phyloP scores from a whole-genome alignment of 2,329 filamentous ascomycete genomes.

The Aulographum hederae region DNA sequence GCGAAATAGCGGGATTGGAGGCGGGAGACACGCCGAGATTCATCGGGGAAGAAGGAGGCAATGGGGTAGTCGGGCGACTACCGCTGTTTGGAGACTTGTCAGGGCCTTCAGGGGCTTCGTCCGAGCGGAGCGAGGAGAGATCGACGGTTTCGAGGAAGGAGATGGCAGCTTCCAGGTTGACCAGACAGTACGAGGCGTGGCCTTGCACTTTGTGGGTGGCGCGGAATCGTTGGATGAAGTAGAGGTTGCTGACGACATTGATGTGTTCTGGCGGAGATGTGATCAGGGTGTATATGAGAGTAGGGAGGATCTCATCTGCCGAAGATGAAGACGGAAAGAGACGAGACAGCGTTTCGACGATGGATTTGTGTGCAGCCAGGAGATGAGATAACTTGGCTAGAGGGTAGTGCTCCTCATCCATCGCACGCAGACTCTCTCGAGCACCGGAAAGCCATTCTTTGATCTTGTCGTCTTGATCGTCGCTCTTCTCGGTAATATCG shows the following conservation, averaged over 20 bases:
- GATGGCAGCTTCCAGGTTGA: slow-evolving; percentile 86
- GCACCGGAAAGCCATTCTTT: slow-evolving; percentile 55
- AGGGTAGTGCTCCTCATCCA: slow-evolving; percentile 77
- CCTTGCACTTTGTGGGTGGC: slow-evolving; percentile 75
- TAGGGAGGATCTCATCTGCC: slow-evolving; percentile 91
- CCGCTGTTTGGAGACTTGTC: slow-evolving; percentile 27
- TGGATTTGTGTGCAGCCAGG: slow-evolving; percentile 77
- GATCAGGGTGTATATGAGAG: slow-evolving; percentile 89
- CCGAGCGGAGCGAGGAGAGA: slow-evolving; percentile 66
- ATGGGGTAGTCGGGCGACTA: slow-evolving; percentile 28
- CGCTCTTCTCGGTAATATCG: slow-evolving; percentile 32
- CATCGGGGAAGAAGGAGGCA: slow-evolving; percentile 18
- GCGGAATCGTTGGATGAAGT: slow-evolving; percentile 84
- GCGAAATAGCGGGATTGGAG: slow-evolving; percentile 9
- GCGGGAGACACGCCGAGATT: slow-evolving; percentile 18
- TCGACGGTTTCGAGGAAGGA: slow-evolving; percentile 93
- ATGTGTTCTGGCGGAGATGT: slow-evolving; percentile 73
- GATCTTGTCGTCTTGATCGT: slow-evolving; percentile 43
- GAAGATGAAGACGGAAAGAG: slow-evolving; percentile 60
- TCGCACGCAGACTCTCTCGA: slow-evolving; percentile 47
- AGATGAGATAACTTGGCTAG: slow-evolving; percentile 80
- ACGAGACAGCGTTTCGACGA: slow-evolving; percentile 66
- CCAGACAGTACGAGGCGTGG: slow-evolving; percentile 88
- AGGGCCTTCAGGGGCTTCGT: slow-evolving; percentile 55
- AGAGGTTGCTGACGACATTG: slow-evolving; percentile 82